Evolutionary conservation across 2,329 filamentous ascomycete species (phyloP), one percentile per base, ranked within the genome.

Genomic region (Diplodia seriata): DNA sequence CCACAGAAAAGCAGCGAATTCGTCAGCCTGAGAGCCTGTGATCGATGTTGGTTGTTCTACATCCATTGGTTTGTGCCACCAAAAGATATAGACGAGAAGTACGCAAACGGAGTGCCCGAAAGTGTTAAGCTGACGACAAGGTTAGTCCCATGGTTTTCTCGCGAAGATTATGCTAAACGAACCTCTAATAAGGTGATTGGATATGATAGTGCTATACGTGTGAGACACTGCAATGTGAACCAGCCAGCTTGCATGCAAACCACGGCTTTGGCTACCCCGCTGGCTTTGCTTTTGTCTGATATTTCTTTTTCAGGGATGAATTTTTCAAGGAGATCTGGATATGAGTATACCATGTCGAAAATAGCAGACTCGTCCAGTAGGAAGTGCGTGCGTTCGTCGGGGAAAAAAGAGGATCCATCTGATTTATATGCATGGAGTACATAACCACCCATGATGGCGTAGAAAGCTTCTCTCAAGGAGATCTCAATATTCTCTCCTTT

Each of bases 51-150:
- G 55, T 3, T 43, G 36, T 14, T 59, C 71, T 61, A 77, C 70
- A 20, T 74, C 70, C 11, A 73, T 59, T 20, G 77, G 77, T 53
- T 78, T 77, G 51, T 72, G 70, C 76, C 75, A 77, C 77, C 77
- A 79, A 8, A 78, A 55, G 4, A 72, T 38, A 56, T 78, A 79
- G 0, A 78, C 69, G 1, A 76, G 70, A 31, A 78, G 70, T 3
- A 75, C 76, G 59, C 77, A 77, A n/a, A 76, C 8, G 43, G 75
- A 68, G 68, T 75, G 77, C 66, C 92, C 86, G 53, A 91, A 79
- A n/a, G 89, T 81, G 70, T 90, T 87, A 12, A 88, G 76, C 64
- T 89, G 85, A 63, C 91, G 3, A 43, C 11, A 4, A n/a, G n/a
- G 6, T 55, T 18, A 55, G 29, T 18, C 11, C 11, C 4, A 29